These are phyloP conservation scores for Platanthera zijinensis DNA, from an alignment of 106 monocot genomes.

Conservation along the genomic window DNA sequence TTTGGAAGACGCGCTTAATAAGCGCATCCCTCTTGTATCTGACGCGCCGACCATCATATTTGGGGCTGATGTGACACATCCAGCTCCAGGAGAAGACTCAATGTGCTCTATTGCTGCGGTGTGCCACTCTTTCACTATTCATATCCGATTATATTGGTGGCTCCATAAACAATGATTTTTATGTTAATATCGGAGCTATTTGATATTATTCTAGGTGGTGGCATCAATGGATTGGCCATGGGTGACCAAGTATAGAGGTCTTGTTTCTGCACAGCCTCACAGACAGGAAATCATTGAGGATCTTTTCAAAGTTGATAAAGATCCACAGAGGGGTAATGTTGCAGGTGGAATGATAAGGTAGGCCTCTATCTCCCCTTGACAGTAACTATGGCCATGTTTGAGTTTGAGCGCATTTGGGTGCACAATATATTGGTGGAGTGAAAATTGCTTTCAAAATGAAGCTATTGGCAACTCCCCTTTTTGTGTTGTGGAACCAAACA, in stretches of 20 bases:
- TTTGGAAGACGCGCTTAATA: slow-evolving; percentile 32
- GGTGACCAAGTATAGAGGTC: slow-evolving; percentile 53
- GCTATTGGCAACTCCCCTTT: no score
- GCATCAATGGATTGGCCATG: slow-evolving; percentile 92
- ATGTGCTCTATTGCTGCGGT: slow-evolving; percentile 76
- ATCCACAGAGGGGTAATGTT: slow-evolving; percentile 29
- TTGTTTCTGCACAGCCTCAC: slow-evolving; percentile 57
- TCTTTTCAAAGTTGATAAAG: slow-evolving; percentile 20
- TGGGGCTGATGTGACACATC: slow-evolving; percentile 93
- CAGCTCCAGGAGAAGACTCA: slow-evolving; percentile 73
- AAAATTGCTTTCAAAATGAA: no score
- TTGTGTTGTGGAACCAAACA: no score
- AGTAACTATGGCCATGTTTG: background rate
- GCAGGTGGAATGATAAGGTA: slow-evolving; percentile 46
- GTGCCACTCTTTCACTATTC: slow-evolving; percentile 12
- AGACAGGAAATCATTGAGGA: slow-evolving; percentile 67
- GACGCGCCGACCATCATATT: slow-evolving; percentile 67
- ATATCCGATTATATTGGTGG: no score
- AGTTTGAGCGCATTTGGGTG: background rate
- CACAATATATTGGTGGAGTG: no score
- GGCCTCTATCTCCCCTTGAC: background rate
- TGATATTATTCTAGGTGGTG: slow-evolving; percentile 30
- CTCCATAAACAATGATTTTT: background rate
- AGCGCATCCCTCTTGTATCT: slow-evolving; percentile 37
- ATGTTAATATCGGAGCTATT: background rate